Conservation (phyloP, 306 rosid genomes). For the Malus sylvestris region DNA sequence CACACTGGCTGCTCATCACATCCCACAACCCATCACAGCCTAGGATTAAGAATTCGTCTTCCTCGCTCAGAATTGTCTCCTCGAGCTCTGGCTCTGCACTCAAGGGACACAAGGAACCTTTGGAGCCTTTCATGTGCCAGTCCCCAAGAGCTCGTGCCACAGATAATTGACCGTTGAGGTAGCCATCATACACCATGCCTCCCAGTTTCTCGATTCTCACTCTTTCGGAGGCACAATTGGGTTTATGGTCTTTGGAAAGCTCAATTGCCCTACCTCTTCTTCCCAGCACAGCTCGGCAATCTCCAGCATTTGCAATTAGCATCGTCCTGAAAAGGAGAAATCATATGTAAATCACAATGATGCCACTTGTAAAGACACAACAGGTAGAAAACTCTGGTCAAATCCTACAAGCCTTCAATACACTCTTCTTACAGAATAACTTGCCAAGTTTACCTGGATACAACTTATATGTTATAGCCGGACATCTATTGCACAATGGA, state of each 20-base stretch:
- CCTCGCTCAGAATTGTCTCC: conserved; percentile 19
- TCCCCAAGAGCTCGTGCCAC: conserved; percentile 21
- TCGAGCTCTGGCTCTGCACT: conserved; percentile 18
- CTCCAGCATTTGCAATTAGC: conserved; percentile 21
- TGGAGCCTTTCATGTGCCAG: conserved; percentile 21
- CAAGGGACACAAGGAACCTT: conserved; percentile 16
- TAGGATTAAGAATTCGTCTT: conserved; percentile 20
- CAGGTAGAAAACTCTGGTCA: background rate
- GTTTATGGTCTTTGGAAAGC: conserved; percentile 23
- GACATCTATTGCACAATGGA: background rate
- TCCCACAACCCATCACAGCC: conserved; percentile 26
- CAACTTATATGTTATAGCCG: background rate
- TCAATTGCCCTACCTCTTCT: conserved; percentile 23
- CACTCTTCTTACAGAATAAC: background rate
- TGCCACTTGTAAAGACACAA: background rate
- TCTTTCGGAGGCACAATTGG: conserved; percentile 15
- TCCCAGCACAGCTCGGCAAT: conserved; percentile 25
- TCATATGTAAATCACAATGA: background rate
- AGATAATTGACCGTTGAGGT: conserved; percentile 20
- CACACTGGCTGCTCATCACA: conserved; percentile 27
- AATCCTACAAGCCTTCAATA: background rate
- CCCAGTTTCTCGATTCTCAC: conserved; percentile 18
- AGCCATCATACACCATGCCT: conserved; percentile 20
- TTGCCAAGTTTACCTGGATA: background rate
- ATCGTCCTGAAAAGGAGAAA: conserved; percentile 8